These are phyloP conservation scores for Phytophthora cactorum DNA, from an alignment of 352 stramenopile species.

Conservation along the genomic window DNA sequence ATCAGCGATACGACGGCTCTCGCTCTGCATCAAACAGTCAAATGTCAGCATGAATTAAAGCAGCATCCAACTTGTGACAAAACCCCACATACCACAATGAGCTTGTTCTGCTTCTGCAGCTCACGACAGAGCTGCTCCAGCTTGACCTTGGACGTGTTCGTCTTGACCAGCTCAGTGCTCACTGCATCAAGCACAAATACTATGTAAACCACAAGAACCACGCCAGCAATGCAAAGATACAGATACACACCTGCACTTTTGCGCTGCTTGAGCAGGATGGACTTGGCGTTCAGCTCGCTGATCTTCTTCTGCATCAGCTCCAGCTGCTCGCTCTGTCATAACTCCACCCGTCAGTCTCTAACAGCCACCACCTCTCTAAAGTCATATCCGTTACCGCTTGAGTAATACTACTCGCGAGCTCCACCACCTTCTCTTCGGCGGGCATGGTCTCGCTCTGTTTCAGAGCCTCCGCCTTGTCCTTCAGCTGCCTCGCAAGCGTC, in stretches of 20 bases:
- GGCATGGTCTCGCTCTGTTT: conserved; percentile 43
- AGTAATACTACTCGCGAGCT: conserved; percentile 46
- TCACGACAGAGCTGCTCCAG: conserved; percentile 87
- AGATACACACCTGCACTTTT: conserved; percentile 56
- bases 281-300: conserved; percentile 80
- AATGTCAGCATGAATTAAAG: not conserved
- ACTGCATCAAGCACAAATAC: conserved; percentile 39
- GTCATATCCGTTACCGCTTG: conserved; percentile 43
- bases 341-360: conserved; percentile 4
- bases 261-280: conserved; percentile 77
- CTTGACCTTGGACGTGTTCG: conserved; percentile 70
- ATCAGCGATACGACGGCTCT: conserved; percentile 84
- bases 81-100: conserved; percentile 60
- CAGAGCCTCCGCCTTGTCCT: conserved; percentile 47
- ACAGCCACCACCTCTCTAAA: not conserved
- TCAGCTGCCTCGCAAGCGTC: conserved; percentile 36
- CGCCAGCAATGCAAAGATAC: not conserved
- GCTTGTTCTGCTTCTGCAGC: conserved; percentile 89
- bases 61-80: not conserved
- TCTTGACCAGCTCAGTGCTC: conserved; percentile 68
- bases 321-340: conserved; percentile 57
- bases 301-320: conserved; percentile 84
- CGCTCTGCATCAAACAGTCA: conserved; percentile 38
- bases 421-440: conserved; percentile 52
- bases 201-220: not conserved